Base-by-base conservation (phyloP, 208 protist genomes). In the Acanthamoeba culbertsoni region DNA sequence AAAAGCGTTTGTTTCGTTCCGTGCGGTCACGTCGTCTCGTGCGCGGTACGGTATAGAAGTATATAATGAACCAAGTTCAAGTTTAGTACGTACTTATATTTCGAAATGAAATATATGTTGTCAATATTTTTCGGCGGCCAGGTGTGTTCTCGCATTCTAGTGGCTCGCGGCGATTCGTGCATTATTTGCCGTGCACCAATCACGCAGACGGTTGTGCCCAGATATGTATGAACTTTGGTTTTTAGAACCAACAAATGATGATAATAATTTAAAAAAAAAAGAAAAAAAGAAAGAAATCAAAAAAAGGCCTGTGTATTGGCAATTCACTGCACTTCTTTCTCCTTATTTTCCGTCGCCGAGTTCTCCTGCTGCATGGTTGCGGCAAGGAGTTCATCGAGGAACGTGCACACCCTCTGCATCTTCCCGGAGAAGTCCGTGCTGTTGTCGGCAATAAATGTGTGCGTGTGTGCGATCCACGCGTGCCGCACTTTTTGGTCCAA, bases 401-500 rank as follows among this genome's bases (percentile, higher is more conserved):
- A 65, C 28, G 79, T 31, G 45, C 51, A 89, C 33, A 68, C 62
- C 42, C 86, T 92, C 59, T 92, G 55, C 40, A 93, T 45, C 68
- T 93, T 93, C 42, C 40, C 89, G 26, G 23, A 1, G n/a, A 93
- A 93, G 68, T 57, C 45, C 16, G 59, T 84, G 28, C 20, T 43
- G 48, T 93, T 93, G 89, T 93, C 89, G 18, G 48, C 45, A n/a
- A 93, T 48, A 37, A 42, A 59, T 7, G 37, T 59, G 59, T 37
- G 40, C 33, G 62, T 28, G 48, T 93, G 89, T 23, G 65, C 89
- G 46, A 93, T 51, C 65, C 68, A 93, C 33, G 89, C 89, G 37
- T 93, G 51, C 46, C 79, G 84, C 7, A 82, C 71, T 79, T 98
- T 98, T 48, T 94, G 86, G 91, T 99, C 98, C 7, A 97, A 95